phyloP scores from a whole-genome alignment of 495 filamentous ascomycete genomes.

The Aspergillus indologenus region DNA sequence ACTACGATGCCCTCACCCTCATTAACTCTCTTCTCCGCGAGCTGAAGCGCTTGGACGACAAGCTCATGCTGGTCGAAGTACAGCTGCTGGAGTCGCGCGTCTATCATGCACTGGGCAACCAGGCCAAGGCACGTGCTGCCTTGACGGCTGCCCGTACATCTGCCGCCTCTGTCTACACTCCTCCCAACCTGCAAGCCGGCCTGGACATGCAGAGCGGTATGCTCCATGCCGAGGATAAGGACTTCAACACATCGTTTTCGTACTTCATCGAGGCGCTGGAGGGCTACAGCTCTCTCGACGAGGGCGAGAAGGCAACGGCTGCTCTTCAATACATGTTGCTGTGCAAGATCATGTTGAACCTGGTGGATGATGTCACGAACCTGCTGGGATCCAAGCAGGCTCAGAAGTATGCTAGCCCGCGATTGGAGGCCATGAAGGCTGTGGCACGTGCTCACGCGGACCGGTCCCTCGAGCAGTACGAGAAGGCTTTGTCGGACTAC shows the following conservation, averaged over 20 bases:
- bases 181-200: conserved; percentile 89
- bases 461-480: conserved; percentile 93
- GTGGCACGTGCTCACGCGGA: conserved; percentile 93
- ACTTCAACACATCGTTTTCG: conserved; percentile 96
- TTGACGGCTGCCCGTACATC: conserved; percentile 91
- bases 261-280: conserved; percentile 99
- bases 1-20: conserved; percentile 93
- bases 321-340: conserved; percentile 99
- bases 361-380: conserved; percentile 89
- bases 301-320: conserved; percentile 76
- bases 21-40: conserved; percentile 94
- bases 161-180: conserved; percentile 94
- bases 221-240: conserved; percentile 96
- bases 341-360: conserved; percentile 99
- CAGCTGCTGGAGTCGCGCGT: conserved; percentile 95
- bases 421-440: conserved; percentile 97
- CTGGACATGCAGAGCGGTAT: conserved; percentile 99
- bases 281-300: conserved; percentile 91
- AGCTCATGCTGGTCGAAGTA: conserved; percentile 97
- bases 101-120: conserved; percentile 96
- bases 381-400: conserved; percentile 93
- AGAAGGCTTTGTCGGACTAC: conserved; percentile 83
- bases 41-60: conserved; percentile 97
- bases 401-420: conserved; percentile 88
- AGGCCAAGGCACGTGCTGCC: conserved; percentile 91